These are phyloP conservation scores for Eutrema heterophyllum DNA, from an alignment of 345 rosid genomes.

Conservation along the genomic window DNA sequence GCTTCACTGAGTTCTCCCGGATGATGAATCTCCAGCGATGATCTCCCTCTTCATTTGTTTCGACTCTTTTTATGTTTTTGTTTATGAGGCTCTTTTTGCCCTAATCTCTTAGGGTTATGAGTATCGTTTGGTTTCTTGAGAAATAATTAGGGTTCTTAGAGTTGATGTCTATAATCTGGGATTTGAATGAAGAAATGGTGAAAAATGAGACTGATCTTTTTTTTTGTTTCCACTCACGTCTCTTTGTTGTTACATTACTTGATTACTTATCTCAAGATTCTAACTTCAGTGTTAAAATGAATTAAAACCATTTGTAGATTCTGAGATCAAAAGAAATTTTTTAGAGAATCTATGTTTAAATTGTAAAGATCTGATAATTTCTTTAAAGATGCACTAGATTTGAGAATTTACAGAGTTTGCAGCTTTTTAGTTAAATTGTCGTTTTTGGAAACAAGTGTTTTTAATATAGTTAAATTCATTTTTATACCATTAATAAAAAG, in stretches of 20 bases:
- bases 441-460: not conserved
- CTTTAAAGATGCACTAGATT: not conserved
- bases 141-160: not conserved
- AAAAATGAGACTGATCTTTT: not conserved
- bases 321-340: not conserved
- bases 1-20: conserved; percentile 69
- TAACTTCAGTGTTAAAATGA: not conserved
- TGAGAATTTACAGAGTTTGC: conserved; percentile 5
- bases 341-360: not conserved
- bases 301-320: not conserved
- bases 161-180: not conserved
- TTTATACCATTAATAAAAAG: not conserved
- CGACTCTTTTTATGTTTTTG: not conserved
- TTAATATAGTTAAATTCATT: not conserved
- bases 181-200: not conserved
- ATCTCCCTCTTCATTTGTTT: not conserved
- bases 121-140: not conserved
- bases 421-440: conserved; percentile 4
- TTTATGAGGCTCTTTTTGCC: conserved; percentile 18
- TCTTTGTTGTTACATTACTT: not conserved
- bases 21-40: conserved; percentile 66
- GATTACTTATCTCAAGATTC: not conserved
- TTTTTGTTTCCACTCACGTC: not conserved
- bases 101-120: conserved; percentile 3
- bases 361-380: not conserved